Conservation (phyloP, 805 yeast genomes). For the Spathaspora boniae region DNA sequence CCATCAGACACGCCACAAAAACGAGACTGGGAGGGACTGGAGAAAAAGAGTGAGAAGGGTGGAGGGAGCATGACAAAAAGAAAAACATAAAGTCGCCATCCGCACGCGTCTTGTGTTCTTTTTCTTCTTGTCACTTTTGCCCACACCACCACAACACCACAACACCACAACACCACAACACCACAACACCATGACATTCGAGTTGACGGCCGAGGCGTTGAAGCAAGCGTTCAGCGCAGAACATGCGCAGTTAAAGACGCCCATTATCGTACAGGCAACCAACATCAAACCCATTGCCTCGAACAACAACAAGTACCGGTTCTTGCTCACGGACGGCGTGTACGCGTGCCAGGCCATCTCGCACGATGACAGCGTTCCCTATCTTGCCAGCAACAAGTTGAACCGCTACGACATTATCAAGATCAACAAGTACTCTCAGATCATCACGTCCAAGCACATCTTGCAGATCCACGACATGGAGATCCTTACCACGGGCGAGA, state of each 20-base stretch:
- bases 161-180: no score
- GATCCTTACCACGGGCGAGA: conserved; percentile 37
- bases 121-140: no score
- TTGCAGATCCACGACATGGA: conserved; percentile 46
- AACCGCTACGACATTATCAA: conserved; percentile 42
- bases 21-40: background rate
- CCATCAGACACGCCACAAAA: no score
- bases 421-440: conserved; percentile 39
- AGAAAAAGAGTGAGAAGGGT: background rate
- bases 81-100: no score
- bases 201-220: conserved; percentile 22
- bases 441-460: conserved; percentile 48
- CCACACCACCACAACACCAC: no score
- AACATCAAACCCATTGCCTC: conserved; percentile 28
- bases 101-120: conserved; percentile 3
- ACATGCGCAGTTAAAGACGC: conserved; percentile 15
- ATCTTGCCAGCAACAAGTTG: conserved; percentile 39
- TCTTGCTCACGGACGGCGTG: conserved; percentile 37
- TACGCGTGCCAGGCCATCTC: conserved; percentile 36
- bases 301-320: conserved; percentile 27
- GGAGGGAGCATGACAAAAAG: background rate
- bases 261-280: conserved; percentile 31
- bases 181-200: conserved; percentile 12
- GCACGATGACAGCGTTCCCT: conserved; percentile 41
- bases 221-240: conserved; percentile 21